Conservation (phyloP, 2,329 filamentous ascomycete genomes). For the Pseudogymnoascus sp. region DNA sequence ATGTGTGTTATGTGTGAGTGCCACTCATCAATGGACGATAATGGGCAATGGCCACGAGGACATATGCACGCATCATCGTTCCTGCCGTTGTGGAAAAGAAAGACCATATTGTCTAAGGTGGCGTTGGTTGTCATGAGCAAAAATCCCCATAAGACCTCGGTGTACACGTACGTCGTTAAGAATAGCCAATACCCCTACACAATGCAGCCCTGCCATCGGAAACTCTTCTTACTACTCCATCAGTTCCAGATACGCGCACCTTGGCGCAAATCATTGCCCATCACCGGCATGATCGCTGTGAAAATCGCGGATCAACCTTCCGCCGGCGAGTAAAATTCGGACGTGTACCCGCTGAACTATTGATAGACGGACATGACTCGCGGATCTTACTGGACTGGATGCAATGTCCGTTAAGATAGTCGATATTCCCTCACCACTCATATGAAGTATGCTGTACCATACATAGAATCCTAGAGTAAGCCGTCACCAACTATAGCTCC, state of each 20-base stretch:
- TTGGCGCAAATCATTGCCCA: neutral
- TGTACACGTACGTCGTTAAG: neutral
- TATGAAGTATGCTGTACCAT: neutral
- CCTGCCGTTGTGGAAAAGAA: neutral
- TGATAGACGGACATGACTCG: conserved; percentile 7
- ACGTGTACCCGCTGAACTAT: neutral
- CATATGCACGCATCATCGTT: neutral
- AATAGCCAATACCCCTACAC: neutral
- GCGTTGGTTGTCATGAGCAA: neutral
- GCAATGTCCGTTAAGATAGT: neutral
- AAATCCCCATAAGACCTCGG: neutral
- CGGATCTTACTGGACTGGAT: neutral
- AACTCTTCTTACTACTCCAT: neutral
- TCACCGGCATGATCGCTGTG: neutral
- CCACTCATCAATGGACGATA: neutral
- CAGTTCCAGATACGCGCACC: conserved; percentile 3
- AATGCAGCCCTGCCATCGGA: neutral
- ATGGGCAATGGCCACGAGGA: neutral
- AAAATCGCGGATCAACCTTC: neutral
- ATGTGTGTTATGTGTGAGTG: conserved; percentile 1
- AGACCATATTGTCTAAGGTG: neutral
- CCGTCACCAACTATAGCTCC: neutral
- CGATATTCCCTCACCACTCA: neutral
- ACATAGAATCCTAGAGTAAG: neutral
- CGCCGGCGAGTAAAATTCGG: neutral